Conservation (phyloP, 2,329 filamentous ascomycete genomes). For the Epichloe sp. region DNA sequence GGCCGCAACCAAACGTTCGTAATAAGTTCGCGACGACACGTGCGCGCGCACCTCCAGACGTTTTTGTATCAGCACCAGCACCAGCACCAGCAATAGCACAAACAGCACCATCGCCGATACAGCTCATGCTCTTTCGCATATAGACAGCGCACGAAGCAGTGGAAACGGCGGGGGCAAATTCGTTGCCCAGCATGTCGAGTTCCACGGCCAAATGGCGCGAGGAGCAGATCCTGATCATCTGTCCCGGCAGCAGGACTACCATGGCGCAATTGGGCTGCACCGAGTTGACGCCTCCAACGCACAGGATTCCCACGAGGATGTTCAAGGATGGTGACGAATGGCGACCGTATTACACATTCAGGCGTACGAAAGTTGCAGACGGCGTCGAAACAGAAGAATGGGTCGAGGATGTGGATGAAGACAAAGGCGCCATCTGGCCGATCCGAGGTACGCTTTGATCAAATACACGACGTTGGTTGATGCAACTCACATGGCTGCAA, state of each 20-base stretch:
- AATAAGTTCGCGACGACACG: background rate
- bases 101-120: background rate
- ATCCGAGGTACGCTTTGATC: slow-evolving; percentile 40
- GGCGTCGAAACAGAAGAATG: slow-evolving; percentile 50
- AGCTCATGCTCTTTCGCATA: background rate
- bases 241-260: slow-evolving; percentile 76
- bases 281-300: slow-evolving; percentile 81
- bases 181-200: slow-evolving; percentile 34
- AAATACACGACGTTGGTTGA: background rate
- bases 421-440: slow-evolving; percentile 83
- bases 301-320: slow-evolving; percentile 86
- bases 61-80: background rate
- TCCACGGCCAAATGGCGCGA: slow-evolving; percentile 48
- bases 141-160: background rate
- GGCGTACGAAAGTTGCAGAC: slow-evolving; percentile 40
- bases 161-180: background rate
- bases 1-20: background rate
- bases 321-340: slow-evolving; percentile 74
- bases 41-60: background rate
- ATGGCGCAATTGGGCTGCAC: slow-evolving; percentile 82
- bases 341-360: slow-evolving; percentile 64
- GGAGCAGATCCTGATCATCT: slow-evolving; percentile 57
- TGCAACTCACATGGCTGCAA: background rate
- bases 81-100: background rate
- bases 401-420: slow-evolving; percentile 78